Base-by-base conservation (phyloP, 1,139 yeast genomes). In the Hyphopichia burtonii region DNA sequence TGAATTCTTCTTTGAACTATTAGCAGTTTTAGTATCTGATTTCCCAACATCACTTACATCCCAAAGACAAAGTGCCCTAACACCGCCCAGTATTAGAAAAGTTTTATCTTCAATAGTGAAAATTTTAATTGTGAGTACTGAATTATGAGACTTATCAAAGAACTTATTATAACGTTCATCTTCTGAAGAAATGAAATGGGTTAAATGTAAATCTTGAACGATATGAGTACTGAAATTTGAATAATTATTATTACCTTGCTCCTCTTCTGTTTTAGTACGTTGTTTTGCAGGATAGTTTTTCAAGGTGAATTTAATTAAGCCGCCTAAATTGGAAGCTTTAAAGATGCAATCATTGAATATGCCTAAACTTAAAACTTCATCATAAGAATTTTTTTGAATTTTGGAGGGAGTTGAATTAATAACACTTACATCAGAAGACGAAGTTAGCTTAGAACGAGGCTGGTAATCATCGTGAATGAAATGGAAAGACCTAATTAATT, bases 401-500 rank as follows among this genome's bases (percentile, higher is more conserved):
- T 8, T 25, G 4, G 28, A 8, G 11, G 28, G n/a, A 25, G 11
- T 11, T 5, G 38, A 27, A 19, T 17, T 19, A 11, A 8, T 25
- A 25, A 25, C 28, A 25, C 28, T 25, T 10, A 25, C 7, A 7
- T 25, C 28, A 7, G 28, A 25, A 4, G 28, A 8, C 11, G 28
- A 25, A 10, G n/a, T 25, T 25, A 25, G 11, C 7, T 25, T 25
- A 25, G 28, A 25, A 25, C 7, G n/a, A 11, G 11, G 4, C 4
- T 9, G n/a, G 11, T 8, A 3, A 14, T 20, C 19, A 44, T 78
- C 83, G 30, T 63, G 53, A 35, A 67, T 65, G 23, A 83, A 72
- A 38, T 72, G 71, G 53, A 80, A 68, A 0, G 83, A 72, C 40
- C 86, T 71, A 28, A 89, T 74, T 46, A 85, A 69, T 58, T 90